Percentiles rank a stretch among this genome's conserved stretches.
These are phyloP conservation scores for Elasticomyces elasticus DNA, from an alignment of 495 filamentous ascomycete genomes.

Conservation along the genomic window DNA sequence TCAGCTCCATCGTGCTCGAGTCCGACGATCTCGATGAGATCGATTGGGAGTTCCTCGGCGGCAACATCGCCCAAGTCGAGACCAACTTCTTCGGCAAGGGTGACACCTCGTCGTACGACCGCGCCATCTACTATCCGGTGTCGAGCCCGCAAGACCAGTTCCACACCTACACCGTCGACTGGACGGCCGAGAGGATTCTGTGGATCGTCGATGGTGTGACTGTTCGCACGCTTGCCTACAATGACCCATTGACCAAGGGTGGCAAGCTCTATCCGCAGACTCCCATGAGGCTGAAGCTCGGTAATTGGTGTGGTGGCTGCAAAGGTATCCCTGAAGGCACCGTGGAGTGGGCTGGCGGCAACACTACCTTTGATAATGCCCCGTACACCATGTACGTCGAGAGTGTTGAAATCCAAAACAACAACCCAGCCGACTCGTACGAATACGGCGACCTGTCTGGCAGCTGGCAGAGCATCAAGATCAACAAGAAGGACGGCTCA, in stretches of 20 bases:
- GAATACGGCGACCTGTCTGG: conserved; percentile 57
- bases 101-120: conserved; percentile 53
- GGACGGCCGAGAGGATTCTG: conserved; percentile 60
- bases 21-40: conserved; percentile 84
- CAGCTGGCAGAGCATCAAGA: conserved; percentile 29
- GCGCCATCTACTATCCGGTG: conserved; percentile 48
- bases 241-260: conserved; percentile 45
- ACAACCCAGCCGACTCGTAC: conserved; percentile 57
- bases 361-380: conserved; percentile 55
- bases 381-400: conserved; percentile 73
- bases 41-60: conserved; percentile 77
- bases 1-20: conserved; percentile 73
- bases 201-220: conserved; percentile 63
- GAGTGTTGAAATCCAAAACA: conserved; percentile 56
- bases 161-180: conserved; percentile 78
- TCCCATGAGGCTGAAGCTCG: conserved; percentile 73
- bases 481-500: conserved; percentile 5
- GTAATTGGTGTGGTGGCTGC: conserved; percentile 83
- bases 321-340: conserved; percentile 36
- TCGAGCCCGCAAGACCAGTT: conserved; percentile 45
- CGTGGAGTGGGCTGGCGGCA: conserved; percentile 70
- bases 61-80: conserved; percentile 41
- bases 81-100: conserved; percentile 88
- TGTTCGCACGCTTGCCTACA: conserved; percentile 57
- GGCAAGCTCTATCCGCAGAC: conserved; percentile 70